Evolutionary conservation across 805 yeast species (phyloP).

Genomic region (Candida broadrunensis): DNA sequence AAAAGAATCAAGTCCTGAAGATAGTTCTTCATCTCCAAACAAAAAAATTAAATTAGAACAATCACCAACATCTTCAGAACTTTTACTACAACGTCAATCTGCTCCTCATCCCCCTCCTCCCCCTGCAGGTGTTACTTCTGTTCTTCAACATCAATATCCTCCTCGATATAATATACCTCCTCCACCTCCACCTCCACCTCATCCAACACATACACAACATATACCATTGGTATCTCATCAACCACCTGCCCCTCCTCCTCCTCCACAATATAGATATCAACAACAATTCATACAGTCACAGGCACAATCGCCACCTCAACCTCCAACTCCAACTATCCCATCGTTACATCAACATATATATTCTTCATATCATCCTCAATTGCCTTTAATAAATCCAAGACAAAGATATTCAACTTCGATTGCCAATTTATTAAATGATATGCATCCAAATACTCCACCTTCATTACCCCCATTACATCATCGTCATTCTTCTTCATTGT

Average conservation of each 20-base stretch:
- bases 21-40: neutral
- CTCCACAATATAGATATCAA: slow-evolving; percentile 7
- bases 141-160: neutral
- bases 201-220: neutral
- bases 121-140: neutral
- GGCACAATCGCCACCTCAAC: neutral
- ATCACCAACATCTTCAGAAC: neutral
- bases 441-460: neutral
- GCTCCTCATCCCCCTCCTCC: neutral
- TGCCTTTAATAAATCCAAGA: neutral
- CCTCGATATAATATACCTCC: too few species aligned
- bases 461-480: neutral
- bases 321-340: neutral
- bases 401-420: neutral
- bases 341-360: too few species aligned
- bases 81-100: neutral
- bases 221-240: too few species aligned
- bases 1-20: neutral
- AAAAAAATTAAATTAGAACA: neutral
- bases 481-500: neutral
- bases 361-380: neutral
- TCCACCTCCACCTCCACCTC: neutral
- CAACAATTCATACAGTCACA: slow-evolving; percentile 1
- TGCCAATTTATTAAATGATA: neutral
- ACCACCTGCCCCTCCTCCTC: slow-evolving; percentile 1